Conservation (phyloP, 129 eudicot genomes). For the Scalesia atractyloides region DNA sequence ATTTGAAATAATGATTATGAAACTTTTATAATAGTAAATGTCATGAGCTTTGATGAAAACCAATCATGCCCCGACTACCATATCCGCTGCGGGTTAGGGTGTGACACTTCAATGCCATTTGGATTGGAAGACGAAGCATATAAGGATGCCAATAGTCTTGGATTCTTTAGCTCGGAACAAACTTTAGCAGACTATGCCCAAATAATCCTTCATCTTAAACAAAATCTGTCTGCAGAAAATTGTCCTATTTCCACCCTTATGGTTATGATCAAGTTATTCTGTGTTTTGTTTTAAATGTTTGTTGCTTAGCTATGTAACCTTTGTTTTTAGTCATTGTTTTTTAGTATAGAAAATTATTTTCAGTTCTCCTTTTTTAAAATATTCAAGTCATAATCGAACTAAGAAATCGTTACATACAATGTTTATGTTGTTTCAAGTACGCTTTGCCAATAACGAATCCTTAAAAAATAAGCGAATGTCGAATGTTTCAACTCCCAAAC, state of each 20-base stretch:
- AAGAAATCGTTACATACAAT: constrained; percentile 15
- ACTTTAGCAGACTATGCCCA: constrained; percentile 42
- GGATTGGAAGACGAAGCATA: constrained; percentile 37
- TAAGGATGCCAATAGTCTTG: constrained; percentile 24
- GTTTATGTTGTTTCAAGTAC: neutral
- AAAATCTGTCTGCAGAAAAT: constrained; percentile 20
- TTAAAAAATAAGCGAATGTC: neutral
- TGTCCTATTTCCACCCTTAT: constrained; percentile 22
- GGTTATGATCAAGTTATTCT: no score
- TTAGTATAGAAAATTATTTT: neutral
- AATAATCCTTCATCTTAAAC: constrained; percentile 29
- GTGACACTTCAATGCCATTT: constrained; percentile 44
- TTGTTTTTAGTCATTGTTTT: no score
- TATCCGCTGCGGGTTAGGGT: no score
- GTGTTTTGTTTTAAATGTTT: no score
- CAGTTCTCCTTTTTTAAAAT: neutral
- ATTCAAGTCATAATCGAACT: constrained; percentile 7
- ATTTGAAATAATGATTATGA: no score
- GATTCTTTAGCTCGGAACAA: constrained; percentile 34
- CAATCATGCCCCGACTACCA: no score
- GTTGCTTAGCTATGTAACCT: no score
- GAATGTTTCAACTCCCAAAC: constrained; percentile 1
- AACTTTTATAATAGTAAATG: no score
- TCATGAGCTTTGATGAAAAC: no score
- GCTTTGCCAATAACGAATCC: constrained; percentile 12